Evolutionary conservation across 2,329 filamentous ascomycete genomes (phyloP), one percentile per base, ranked within the genome.

Genomic region (Furcasterigmium furcatum): DNA sequence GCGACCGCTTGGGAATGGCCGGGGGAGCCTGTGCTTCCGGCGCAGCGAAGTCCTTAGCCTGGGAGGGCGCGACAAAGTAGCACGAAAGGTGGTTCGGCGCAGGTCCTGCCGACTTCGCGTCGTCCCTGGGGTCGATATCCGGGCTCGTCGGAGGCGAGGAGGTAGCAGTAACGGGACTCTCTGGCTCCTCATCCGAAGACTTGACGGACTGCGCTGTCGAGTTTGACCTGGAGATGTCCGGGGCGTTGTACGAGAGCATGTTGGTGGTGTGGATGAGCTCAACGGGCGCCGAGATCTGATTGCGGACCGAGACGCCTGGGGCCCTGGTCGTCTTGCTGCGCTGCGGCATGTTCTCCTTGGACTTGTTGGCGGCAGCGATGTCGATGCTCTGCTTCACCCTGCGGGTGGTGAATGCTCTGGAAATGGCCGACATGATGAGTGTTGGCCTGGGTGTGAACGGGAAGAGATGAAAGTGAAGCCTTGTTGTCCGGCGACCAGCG

Each of bases 181-280:
- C 88, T 5, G 85, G 90, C 52, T 92, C 88, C 48, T 87, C 84
- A 35, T 82, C 82, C 4, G 82, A 84, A 4, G 85, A 87, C 54
- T 77, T 76, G 47, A 66, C 70, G 3, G 77, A 73, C 24, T 69
- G 71, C 56, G 73, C 73, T 60, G 72, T 56, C n/a, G 72, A 71
- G 14, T 61, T 55, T n/a, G 53, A 63, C 59, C 60, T 76, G 38
- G 73, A 72, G 51, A 96, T 84, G 61, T 96, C 87, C 42, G 92
- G 92, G 9, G 94, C 91, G 61, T 92, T 92, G 77, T 96, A 96
- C 8, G 90, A 91, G 45, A 96, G 84, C 80, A 95, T 90, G 68
- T 97, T 99, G 56, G 94, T 97, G 5, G 92, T 96, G 48, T 94
- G 95, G 41, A 96, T 75, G 52, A 99, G 78, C 66, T 91, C 85